Evolutionary conservation across 1,284 basidiomycete genomes (phyloP).

Genomic region (Apiotrichum sp.): DNA sequence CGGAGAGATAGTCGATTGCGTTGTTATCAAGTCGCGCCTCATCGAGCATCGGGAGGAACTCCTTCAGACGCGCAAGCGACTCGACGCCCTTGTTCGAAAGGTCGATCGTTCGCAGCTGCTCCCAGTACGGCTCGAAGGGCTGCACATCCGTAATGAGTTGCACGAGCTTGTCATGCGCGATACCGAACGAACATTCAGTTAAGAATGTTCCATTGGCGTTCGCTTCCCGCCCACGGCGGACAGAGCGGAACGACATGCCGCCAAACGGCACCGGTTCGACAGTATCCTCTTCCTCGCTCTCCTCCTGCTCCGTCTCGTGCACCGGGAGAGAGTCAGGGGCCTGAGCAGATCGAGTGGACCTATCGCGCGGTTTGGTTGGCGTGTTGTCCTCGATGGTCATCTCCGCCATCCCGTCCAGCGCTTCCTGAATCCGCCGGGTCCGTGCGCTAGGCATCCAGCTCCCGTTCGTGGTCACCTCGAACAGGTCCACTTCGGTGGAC

Average conservation of each 20-base stretch:
- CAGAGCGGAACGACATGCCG: constrained; percentile 14
- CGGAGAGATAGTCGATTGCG: constrained; percentile 77
- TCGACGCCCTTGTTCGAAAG: constrained; percentile 73
- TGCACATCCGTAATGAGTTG: constrained; percentile 91
- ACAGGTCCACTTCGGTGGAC: constrained; percentile 43
- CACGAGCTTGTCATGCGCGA: constrained; percentile 83
- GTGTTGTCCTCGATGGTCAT: constrained; percentile 53
- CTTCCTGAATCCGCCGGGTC: constrained; percentile 69
- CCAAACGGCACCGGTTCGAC: constrained; percentile 16
- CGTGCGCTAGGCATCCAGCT: constrained; percentile 58
- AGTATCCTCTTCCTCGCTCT: constrained; percentile 6
- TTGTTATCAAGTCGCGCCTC: constrained; percentile 72
- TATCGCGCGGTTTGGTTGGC: constrained; percentile 56
- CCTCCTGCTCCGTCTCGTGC: neutral
- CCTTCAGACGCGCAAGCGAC: constrained; percentile 84
- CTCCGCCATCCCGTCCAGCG: constrained; percentile 65
- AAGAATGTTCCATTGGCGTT: constrained; percentile 68
- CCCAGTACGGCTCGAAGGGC: constrained; percentile 94
- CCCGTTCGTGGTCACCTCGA: constrained; percentile 22
- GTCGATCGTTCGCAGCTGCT: constrained; percentile 68
- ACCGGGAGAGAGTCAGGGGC: too few relatives aligned
- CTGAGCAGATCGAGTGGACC: too few relatives aligned
- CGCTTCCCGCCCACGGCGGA: constrained; percentile 11
- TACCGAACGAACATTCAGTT: constrained; percentile 85
- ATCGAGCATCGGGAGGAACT: constrained; percentile 83